Evolutionary conservation across 805 yeast species (phyloP).

Genomic region (Candida incommunis): DNA sequence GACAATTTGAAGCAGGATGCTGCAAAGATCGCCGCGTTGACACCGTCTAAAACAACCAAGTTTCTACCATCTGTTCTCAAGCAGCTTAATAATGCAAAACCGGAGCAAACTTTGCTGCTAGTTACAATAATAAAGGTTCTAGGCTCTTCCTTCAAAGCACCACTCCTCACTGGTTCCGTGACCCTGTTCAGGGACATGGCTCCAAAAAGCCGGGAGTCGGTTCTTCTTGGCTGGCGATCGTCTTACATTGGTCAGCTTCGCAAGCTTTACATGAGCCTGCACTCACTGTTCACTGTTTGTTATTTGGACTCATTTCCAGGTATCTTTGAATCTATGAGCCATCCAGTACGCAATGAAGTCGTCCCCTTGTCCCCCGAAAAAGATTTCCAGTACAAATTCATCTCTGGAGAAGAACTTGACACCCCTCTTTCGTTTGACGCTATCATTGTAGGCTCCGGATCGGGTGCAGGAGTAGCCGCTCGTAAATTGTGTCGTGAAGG

Average conservation of each 20-base stretch:
- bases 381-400: constrained; percentile 21
- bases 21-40: constrained; percentile 5
- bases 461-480: constrained; percentile 41
- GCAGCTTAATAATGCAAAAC: background rate
- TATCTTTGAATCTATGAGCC: constrained; percentile 26
- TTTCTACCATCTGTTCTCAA: constrained; percentile 4
- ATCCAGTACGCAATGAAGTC: constrained; percentile 22
- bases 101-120: constrained; percentile 1
- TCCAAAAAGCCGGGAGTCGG: constrained; percentile 17
- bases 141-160: constrained; percentile 7
- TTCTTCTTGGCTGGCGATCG: constrained; percentile 27
- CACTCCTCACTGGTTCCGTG: constrained; percentile 7
- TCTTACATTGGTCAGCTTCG: constrained; percentile 25
- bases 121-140: constrained; percentile 6
- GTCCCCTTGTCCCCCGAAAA: constrained; percentile 18
- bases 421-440: constrained; percentile 28
- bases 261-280: constrained; percentile 21
- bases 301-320: constrained; percentile 22
- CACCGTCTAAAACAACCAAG: constrained; percentile 5
- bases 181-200: constrained; percentile 9
- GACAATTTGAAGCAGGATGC: constrained; percentile 3
- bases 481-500: constrained; percentile 31
- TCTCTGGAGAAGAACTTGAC: constrained; percentile 9
- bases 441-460: constrained; percentile 37
- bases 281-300: constrained; percentile 15